Percentiles rank a stretch among this genome's conserved stretches.
phyloP scores from a whole-genome alignment of 2,329 filamentous ascomycete species.

The Ceratocystis smalleyi region DNA sequence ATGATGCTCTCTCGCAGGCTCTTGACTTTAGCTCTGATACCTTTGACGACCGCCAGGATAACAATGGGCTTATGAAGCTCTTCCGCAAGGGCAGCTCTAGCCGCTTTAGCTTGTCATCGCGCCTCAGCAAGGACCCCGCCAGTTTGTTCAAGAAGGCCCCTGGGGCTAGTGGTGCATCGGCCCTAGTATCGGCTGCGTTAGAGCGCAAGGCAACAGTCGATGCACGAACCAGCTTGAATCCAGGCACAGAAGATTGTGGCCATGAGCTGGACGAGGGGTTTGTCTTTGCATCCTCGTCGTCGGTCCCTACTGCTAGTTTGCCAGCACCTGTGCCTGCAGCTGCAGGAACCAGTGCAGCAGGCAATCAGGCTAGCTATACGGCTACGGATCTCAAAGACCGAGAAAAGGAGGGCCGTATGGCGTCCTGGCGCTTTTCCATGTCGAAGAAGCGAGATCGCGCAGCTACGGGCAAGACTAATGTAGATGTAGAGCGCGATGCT shows the following conservation, averaged over 20 bases:
- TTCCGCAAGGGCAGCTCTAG: constrained; percentile 50
- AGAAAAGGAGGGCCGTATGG: constrained; percentile 35
- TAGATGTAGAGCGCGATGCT: constrained; percentile 31
- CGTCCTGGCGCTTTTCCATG: constrained; percentile 40
- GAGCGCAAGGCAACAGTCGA: constrained; percentile 42
- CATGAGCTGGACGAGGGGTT: constrained; percentile 33
- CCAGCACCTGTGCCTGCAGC: too few species aligned
- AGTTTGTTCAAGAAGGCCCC: constrained; percentile 43
- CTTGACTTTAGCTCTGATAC: constrained; percentile 31
- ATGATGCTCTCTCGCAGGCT: constrained; percentile 39
- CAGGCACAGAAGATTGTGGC: constrained; percentile 26
- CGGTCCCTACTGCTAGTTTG: constrained; percentile 30
- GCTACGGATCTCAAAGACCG: constrained; percentile 24
- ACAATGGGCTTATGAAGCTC: constrained; percentile 40
- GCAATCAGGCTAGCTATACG: background rate
- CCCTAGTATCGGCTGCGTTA: constrained; percentile 29
- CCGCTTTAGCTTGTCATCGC: constrained; percentile 47
- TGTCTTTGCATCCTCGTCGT: constrained; percentile 25
- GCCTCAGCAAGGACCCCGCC: constrained; percentile 37
- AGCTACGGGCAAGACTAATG: constrained; percentile 33
- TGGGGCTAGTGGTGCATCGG: constrained; percentile 21
- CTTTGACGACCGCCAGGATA: constrained; percentile 32
- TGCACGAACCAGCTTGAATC: constrained; percentile 40
- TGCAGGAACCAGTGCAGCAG: too few species aligned
- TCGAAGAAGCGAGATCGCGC: constrained; percentile 43